Evolutionary conservation across 1,139 yeast genomes (phyloP).

Genomic region (Candida sanyaensis): DNA sequence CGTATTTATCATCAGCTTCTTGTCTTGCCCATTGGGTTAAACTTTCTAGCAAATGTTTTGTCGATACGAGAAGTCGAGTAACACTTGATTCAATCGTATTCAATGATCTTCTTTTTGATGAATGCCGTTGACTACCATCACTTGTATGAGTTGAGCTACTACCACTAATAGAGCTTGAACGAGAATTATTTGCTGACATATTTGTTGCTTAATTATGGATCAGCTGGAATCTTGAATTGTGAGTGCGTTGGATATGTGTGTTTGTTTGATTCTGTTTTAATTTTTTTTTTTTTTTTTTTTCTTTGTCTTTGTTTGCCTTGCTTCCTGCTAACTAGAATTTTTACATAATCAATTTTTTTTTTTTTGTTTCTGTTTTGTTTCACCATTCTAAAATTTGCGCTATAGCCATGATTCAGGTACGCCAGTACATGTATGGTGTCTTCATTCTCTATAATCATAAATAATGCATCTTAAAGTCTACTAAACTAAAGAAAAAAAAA

Average conservation of each 20-base stretch:
- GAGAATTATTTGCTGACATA: slow-evolving; percentile 1
- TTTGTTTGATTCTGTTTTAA: not conserved
- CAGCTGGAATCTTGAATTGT: too few species aligned
- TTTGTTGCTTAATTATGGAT: too few species aligned
- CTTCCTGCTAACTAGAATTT: not conserved
- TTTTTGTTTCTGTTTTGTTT: not conserved
- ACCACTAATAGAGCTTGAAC: not conserved
- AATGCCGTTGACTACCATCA: not conserved
- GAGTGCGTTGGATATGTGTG: not conserved
- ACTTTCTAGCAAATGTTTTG: slow-evolving; percentile 82
- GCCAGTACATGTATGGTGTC: too few species aligned
- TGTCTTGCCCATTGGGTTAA: slow-evolving; percentile 90
- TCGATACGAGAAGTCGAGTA: slow-evolving; percentile 79
- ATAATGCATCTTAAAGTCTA: too few species aligned
- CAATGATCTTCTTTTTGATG: slow-evolving; percentile 36
- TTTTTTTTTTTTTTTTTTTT: too few species aligned
- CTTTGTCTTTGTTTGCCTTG: not conserved
- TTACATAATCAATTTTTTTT: not conserved
- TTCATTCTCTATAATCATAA: too few species aligned
- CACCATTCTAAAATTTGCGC: too few species aligned
- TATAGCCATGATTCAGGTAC: too few species aligned
- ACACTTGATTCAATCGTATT: slow-evolving; percentile 82
- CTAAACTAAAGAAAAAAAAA: too few species aligned
- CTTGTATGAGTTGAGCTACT: not conserved
- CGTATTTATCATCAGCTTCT: slow-evolving; percentile 76